Evolutionary conservation across 2,329 filamentous ascomycete species (phyloP).

Genomic region (Pleoardoris graminearum): DNA sequence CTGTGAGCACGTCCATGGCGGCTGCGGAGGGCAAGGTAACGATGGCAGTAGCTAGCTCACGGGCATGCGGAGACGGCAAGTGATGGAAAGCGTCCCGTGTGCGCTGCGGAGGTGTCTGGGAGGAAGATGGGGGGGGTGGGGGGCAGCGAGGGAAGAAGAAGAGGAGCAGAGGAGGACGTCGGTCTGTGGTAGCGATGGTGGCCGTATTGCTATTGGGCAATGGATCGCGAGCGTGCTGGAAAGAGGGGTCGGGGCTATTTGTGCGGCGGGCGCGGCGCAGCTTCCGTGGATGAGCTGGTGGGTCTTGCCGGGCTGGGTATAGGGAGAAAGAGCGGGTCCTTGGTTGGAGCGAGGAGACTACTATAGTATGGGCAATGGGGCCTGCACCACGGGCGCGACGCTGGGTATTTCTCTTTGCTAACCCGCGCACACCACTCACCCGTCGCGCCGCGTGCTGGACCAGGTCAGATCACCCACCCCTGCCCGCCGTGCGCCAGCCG

Average conservation of each 20-base stretch:
- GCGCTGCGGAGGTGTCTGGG: neutral
- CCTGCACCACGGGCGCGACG: neutral
- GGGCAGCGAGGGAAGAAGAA: neutral
- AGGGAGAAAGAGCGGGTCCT: too few relatives aligned
- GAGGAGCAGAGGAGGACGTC: neutral
- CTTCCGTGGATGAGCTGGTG: neutral
- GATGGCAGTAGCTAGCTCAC: neutral
- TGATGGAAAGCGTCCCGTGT: too few relatives aligned
- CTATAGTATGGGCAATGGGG: too few relatives aligned
- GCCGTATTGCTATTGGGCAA: neutral
- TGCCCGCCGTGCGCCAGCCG: slow-evolving; percentile 1
- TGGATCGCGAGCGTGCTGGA: neutral
- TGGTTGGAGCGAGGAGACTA: too few relatives aligned
- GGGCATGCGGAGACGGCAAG: neutral
- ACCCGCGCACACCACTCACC: neutral
- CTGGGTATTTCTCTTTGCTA: slow-evolving; percentile 7
- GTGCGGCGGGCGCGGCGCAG: neutral
- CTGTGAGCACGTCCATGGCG: neutral
- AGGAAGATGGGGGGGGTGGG: neutral
- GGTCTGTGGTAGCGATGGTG: neutral
- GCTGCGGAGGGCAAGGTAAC: neutral
- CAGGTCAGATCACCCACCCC: slow-evolving; percentile 1
- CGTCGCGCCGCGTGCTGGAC: slow-evolving; percentile 2
- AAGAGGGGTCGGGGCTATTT: neutral
- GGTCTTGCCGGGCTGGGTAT: too few relatives aligned